phyloP scores from a whole-genome alignment of 2,329 filamentous ascomycete genomes.

The Chrysoporthe austroafricana region DNA sequence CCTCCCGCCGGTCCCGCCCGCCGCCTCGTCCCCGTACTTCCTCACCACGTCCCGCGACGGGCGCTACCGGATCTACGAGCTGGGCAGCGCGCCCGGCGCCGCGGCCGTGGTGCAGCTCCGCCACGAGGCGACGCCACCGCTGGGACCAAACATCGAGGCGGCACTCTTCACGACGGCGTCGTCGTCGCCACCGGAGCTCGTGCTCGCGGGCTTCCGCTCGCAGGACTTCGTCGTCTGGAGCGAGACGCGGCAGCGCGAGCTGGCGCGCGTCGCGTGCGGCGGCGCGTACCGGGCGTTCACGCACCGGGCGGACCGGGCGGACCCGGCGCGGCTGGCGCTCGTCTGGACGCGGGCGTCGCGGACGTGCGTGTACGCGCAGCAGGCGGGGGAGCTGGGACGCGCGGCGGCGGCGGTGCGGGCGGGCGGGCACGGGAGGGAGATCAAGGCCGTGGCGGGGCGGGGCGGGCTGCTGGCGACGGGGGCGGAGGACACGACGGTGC shows the following conservation, averaged over 20 bases:
- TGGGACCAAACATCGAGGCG: slow-evolving; percentile 78
- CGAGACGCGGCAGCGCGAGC: slow-evolving; percentile 68
- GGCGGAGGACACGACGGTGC: slow-evolving; percentile 75
- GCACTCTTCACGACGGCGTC: slow-evolving; percentile 57
- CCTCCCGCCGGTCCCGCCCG: slow-evolving; percentile 39
- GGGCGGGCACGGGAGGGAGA: slow-evolving; percentile 86
- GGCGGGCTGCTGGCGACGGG: slow-evolving; percentile 60
- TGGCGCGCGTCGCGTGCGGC: slow-evolving; percentile 78
- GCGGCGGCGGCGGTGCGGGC: slow-evolving; percentile 67
- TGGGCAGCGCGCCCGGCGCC: slow-evolving; percentile 34
- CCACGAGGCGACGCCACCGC: slow-evolving; percentile 70
- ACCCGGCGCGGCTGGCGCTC: slow-evolving; percentile 51
- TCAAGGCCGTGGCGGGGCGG: slow-evolving; percentile 55
- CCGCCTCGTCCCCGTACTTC: slow-evolving; percentile 49
- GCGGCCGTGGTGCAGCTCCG: slow-evolving; percentile 50
- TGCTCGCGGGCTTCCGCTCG: slow-evolving; percentile 81
- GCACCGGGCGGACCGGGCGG: slow-evolving; percentile 39
- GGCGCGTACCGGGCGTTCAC: slow-evolving; percentile 81
- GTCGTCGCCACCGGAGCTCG: slow-evolving; percentile 53
- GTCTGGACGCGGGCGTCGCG: slow-evolving; percentile 66
- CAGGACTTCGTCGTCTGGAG: slow-evolving; percentile 84
- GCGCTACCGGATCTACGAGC: slow-evolving; percentile 67
- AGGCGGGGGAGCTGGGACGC: slow-evolving; percentile 41
- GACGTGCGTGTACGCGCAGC: slow-evolving; percentile 49
- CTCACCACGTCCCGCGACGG: slow-evolving; percentile 79